These are phyloP conservation scores for Trematosphaeria pertusa DNA, from an alignment of 2,329 filamentous ascomycete species.

Conservation along the genomic window DNA sequence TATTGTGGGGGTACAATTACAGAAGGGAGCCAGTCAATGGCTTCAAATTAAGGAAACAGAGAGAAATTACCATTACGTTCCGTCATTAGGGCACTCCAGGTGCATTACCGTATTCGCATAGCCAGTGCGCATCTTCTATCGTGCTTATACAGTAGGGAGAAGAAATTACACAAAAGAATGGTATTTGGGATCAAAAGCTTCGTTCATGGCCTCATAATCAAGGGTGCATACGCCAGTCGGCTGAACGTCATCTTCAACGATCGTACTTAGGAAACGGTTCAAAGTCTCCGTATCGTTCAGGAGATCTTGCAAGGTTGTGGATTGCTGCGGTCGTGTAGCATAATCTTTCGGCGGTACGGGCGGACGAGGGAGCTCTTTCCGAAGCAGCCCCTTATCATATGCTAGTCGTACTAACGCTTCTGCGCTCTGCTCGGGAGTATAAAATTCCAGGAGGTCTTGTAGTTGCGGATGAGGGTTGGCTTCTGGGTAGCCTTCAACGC, in stretches of 20 bases:
- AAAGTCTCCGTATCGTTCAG: slow-evolving; percentile 6
- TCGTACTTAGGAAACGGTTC: slow-evolving; percentile 13
- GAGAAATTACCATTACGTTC: slow-evolving; percentile 5
- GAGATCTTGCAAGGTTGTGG: slow-evolving; percentile 1
- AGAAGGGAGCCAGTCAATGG: slow-evolving; percentile 3
- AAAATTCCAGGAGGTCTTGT: slow-evolving; percentile 41
- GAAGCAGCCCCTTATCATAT: slow-evolving; percentile 21
- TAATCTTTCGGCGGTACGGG: slow-evolving; percentile 25
- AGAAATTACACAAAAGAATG: slow-evolving; percentile 1
- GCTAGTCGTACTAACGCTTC: slow-evolving; percentile 30
- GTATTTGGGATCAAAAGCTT: slow-evolving; percentile 1
- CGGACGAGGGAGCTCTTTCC: slow-evolving; percentile 16
- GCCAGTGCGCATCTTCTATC: slow-evolving; percentile 3
- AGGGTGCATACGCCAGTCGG: slow-evolving; percentile 8
- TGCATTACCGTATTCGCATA: slow-evolving; percentile 1
- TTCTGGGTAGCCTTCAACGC: slow-evolving; percentile 40
- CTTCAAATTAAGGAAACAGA: background rate
- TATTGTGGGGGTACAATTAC: slow-evolving; percentile 2
- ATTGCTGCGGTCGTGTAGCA: slow-evolving; percentile 3
- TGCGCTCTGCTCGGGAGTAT: slow-evolving; percentile 20
- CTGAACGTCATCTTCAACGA: slow-evolving; percentile 14
- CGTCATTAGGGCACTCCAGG: slow-evolving; percentile 8
- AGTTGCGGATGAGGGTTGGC: slow-evolving; percentile 24
- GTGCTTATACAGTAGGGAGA: background rate
- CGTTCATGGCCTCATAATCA: slow-evolving; percentile 4